Evolutionary conservation across 805 yeast species (phyloP).

Genomic region (Blastobotrys mokoenaii): DNA sequence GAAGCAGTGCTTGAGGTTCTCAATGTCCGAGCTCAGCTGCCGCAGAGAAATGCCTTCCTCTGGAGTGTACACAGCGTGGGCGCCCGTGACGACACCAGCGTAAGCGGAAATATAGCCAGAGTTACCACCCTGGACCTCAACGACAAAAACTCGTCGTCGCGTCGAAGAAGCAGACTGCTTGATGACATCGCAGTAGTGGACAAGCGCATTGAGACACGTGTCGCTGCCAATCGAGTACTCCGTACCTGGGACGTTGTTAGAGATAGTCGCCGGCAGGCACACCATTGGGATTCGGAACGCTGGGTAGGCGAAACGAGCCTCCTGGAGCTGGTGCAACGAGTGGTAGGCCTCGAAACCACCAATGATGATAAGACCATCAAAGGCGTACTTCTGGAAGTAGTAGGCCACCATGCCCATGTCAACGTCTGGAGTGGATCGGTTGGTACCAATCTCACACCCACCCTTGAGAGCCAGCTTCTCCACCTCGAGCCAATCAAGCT

Average conservation of each 20-base stretch:
- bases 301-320: conserved; percentile 72
- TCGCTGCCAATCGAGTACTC: conserved; percentile 94
- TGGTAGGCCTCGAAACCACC: conserved; percentile 98
- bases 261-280: conserved; percentile 88
- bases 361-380: conserved; percentile 83
- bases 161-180: conserved; percentile 94
- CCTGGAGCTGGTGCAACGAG: conserved; percentile 71
- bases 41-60: conserved; percentile 67
- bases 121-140: conserved; percentile 97
- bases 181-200: conserved; percentile 88
- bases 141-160: conserved; percentile 88
- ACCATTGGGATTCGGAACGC: conserved; percentile 92
- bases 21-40: conserved; percentile 69
- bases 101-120: conserved; percentile 88
- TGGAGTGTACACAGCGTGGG: conserved; percentile 85
- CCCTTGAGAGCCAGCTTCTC: conserved; percentile 85
- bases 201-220: conserved; percentile 87
- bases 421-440: conserved; percentile 71
- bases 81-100: conserved; percentile 81
- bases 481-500: conserved; percentile 74
- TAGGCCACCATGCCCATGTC: conserved; percentile 90
- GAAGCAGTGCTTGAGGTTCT: conserved; percentile 58
- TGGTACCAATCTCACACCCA: conserved; percentile 96
- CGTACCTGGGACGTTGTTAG: conserved; percentile 98
- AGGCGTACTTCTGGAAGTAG: conserved; percentile 78